A percentile compares a stretch with the other conserved stretches of the same genome.
phyloP scores from a whole-genome alignment of 2,329 filamentous ascomycete species.

The Colletotrichum echinochloae region DNA sequence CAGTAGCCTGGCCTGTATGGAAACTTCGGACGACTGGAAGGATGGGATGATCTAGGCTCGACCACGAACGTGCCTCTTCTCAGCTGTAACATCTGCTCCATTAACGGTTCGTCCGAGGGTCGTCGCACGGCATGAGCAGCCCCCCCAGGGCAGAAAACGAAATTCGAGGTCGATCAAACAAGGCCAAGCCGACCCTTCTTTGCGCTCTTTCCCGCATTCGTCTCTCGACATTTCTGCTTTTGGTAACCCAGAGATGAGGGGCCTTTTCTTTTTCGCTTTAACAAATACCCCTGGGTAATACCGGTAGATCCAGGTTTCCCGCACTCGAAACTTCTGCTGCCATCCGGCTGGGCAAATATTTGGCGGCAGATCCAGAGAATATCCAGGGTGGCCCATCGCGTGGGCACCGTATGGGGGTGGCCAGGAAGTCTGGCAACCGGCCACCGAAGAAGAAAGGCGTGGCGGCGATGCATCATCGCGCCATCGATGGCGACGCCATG shows the following conservation, averaged over 20 bases:
- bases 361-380: slow-evolving; percentile 12
- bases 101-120: slow-evolving; percentile 18
- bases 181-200: slow-evolving; percentile 33
- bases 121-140: neutral
- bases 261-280: slow-evolving; percentile 29
- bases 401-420: neutral
- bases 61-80: neutral
- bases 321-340: slow-evolving; percentile 12
- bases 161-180: neutral
- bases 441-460: slow-evolving; percentile 23
- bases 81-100: slow-evolving; percentile 19
- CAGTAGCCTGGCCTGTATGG: neutral
- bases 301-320: slow-evolving; percentile 5
- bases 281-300: slow-evolving; percentile 15
- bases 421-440: slow-evolving; percentile 4
- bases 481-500: slow-evolving; percentile 24
- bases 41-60: slow-evolving; percentile 24
- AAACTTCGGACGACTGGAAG: slow-evolving; percentile 26
- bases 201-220: slow-evolving; percentile 25
- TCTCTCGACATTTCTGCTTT: slow-evolving; percentile 8
- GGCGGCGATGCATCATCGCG: slow-evolving; percentile 34
- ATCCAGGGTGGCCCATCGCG: slow-evolving; percentile 2
- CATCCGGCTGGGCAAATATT: slow-evolving; percentile 14
- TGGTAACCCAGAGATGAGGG: slow-evolving; percentile 11
- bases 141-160: slow-evolving; percentile 3